phyloP scores from a whole-genome alignment of 2,329 filamentous ascomycete genomes.

The Venturia asperata region DNA sequence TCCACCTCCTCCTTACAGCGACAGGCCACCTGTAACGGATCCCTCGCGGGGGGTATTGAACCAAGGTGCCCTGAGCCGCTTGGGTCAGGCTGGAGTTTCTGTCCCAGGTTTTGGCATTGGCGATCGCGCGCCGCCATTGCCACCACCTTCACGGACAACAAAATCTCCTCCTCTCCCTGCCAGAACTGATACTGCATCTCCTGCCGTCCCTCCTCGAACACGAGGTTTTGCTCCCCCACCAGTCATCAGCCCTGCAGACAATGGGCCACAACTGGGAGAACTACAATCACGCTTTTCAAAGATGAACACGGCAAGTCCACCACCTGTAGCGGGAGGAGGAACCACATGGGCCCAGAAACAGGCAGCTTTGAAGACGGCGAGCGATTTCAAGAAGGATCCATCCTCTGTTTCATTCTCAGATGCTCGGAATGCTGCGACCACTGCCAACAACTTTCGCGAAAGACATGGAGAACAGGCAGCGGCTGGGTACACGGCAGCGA shows the following conservation, averaged over 20 bases:
- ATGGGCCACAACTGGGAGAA: slow-evolving; percentile 50
- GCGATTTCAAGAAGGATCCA: slow-evolving; percentile 53
- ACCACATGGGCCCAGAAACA: slow-evolving; percentile 58
- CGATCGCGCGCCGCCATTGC: slow-evolving; percentile 30
- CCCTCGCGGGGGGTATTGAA: slow-evolving; percentile 41
- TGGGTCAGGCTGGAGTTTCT: slow-evolving; percentile 67
- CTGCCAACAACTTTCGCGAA: slow-evolving; percentile 62
- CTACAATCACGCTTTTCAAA: slow-evolving; percentile 57
- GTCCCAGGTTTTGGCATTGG: slow-evolving; percentile 74
- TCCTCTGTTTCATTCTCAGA: slow-evolving; percentile 55
- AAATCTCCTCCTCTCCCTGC: slow-evolving; percentile 27
- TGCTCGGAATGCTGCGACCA: slow-evolving; percentile 50
- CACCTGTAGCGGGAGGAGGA: slow-evolving; percentile 34
- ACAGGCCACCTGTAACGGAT: slow-evolving; percentile 30
- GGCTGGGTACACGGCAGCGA: slow-evolving; percentile 51
- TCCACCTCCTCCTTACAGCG: slow-evolving; percentile 44
- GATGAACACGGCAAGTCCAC: slow-evolving; percentile 1
- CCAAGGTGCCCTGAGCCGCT: slow-evolving; percentile 54
- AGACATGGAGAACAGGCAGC: slow-evolving; percentile 62
- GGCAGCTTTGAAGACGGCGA: slow-evolving; percentile 54
- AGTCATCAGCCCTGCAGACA: slow-evolving; percentile 14
- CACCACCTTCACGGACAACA: slow-evolving; percentile 20
- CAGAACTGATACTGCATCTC: slow-evolving; percentile 23
- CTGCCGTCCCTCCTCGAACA: background rate
- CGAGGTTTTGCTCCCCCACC: background rate